Evolutionary conservation across 352 stramenopile species (phyloP), one percentile per base, ranked within the genome.

Genomic region (Phytophthora vignae): DNA sequence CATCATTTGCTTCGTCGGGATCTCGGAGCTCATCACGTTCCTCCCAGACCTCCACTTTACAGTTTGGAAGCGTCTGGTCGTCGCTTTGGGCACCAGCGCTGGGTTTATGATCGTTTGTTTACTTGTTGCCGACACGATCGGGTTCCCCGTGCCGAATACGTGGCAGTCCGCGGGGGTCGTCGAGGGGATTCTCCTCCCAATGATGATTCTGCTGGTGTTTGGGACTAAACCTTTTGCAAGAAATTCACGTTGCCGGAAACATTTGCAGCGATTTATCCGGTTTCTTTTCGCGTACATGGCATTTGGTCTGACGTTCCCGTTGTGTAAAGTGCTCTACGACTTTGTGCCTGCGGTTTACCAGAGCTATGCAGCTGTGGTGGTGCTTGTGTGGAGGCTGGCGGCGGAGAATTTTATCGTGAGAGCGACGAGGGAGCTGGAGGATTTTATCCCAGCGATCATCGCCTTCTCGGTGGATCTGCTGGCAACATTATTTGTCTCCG

Each of bases 391-490:
- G 46, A 54, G 21, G 8, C 21, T 54, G 17, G 19, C 46, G 9
- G n/a, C n/a, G 9, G 42, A 54, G 21, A 19, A 54, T 3, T 54
- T 54, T 17, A 25, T 54, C 19, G 9, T 54, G 14, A 17, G 46
- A 22, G 46, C 46, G n/a, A 7, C 46, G 2, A 25, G 46, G n/a
- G 46, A 54, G 15, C 19, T 54, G 9, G 46, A 54, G 21, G 46
- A 54, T 8, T 54, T 54, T 25, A 54, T 54, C 6, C 21, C 46
- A 17, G 46, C n/a, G 46, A 54, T 25, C 21, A 29, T 54, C 27
- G 19, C 46, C n/a, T 54, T 54, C n/a, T 54, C 46, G 46, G 46
- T 54, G 10, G 46, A 54, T 54, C 27, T 54, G 19, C 12, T 54
- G 9, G 9, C n/a, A 15, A 31, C 50, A 25, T 25, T 56, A 17